phyloP scores from a whole-genome alignment of 441 rosid genomes.

The Erysimum cheiri region DNA sequence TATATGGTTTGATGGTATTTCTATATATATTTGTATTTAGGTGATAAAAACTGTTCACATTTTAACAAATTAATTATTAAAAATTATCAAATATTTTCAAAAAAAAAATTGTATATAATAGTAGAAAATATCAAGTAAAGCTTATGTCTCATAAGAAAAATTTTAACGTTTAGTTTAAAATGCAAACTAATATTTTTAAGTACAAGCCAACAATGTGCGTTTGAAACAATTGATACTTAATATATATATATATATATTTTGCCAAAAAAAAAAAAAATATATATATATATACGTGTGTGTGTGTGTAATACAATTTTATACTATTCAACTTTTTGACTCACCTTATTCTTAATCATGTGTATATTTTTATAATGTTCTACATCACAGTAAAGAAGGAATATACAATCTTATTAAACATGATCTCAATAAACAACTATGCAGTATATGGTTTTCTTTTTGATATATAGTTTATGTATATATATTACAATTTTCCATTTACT shows the following conservation, averaged over 20 bases:
- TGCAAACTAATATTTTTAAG: background rate
- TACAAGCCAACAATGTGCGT: background rate
- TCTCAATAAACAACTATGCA: conserved; percentile 15
- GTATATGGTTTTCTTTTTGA: background rate
- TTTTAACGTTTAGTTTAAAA: background rate
- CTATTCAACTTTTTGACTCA: background rate
- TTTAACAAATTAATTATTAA: background rate
- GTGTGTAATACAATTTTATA: background rate
- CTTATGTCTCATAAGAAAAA: background rate
- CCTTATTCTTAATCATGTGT: background rate
- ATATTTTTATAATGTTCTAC: background rate
- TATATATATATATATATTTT: no score
- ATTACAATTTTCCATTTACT: background rate
- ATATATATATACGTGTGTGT: no score
- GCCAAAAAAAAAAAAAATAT: no score
- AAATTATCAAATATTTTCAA: no score
- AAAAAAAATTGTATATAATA: no score
- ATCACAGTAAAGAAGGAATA: background rate
- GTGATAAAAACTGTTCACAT: background rate
- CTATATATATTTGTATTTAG: background rate
- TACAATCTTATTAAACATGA: conserved; percentile 5
- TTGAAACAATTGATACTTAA: background rate
- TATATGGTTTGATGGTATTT: background rate
- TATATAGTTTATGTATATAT: background rate
- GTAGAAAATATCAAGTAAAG: background rate